Base-by-base conservation (phyloP, 805 yeast species). In the Myxozyma neglecta region DNA sequence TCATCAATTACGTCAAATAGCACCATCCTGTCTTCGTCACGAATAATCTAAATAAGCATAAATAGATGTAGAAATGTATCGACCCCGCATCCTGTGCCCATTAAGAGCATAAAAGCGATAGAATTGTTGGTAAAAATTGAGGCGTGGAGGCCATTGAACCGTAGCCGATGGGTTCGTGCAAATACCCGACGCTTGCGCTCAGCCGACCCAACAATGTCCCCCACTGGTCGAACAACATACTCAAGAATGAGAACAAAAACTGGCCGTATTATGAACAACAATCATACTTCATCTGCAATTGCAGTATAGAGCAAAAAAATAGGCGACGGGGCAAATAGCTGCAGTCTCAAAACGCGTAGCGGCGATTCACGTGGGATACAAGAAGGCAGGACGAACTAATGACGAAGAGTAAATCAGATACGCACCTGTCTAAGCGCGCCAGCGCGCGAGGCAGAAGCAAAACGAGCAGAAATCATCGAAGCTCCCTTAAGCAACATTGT, bases 351-450 rank as follows among this genome's bases (percentile, higher is more conserved):
- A 39, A 39, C 42, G 42, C 42, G 46, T n/a, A 16, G 9, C 6
- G 32, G 10, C 32, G 5, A 45, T 51, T 51, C 55, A 40, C 46
- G 46, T 40, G 45, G 55, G 46, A 51, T 40, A 34, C 29, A 24
- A 14, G 24, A 29, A n/a, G 42, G 24, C 24, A 16, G n/a, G 42
- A 39, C 10, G 24, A 42, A 34, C 47, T 46, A 40, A 40, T 39
- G 47, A 40, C 29, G 34, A 40, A 29, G 37, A 10, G n/a, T 6
- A 7, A 18, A 29, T 7, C 29, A 10, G 44, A 50, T 20, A 51
- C 63, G 29, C 20, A 62, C 66, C 66, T 55, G 64, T 54, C 63
- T 40, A 37, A 56, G 66, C 66, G 58, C 63, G 63, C 66, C 66
- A 59, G 66, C 66, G 60, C 66, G 66, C 63, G 65, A 61, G 29